Conservation (phyloP, 2,329 filamentous ascomycete genomes). For the Gnomoniopsis smithogilvyi region DNA sequence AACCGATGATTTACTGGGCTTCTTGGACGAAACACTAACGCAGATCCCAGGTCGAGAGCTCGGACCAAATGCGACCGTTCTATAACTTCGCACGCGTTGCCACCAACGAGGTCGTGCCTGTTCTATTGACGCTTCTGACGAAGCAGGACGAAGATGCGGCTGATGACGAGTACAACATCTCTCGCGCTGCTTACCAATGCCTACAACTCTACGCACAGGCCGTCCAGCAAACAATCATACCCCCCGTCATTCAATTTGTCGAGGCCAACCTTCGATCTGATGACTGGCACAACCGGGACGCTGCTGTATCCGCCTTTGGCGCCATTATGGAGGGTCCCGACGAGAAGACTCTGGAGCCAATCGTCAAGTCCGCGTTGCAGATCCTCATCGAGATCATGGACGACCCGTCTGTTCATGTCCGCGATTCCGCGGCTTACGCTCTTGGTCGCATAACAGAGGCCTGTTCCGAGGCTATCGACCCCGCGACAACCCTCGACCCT, state of each 20-base stretch:
- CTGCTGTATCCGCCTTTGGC: slow-evolving; percentile 93
- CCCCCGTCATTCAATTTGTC: slow-evolving; percentile 84
- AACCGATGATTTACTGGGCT: neutral
- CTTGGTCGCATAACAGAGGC: slow-evolving; percentile 94
- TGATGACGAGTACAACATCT: slow-evolving; percentile 97
- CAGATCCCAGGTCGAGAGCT: slow-evolving; percentile 57
- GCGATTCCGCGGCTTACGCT: slow-evolving; percentile 93
- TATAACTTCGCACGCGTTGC: slow-evolving; percentile 96
- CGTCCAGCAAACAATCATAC: slow-evolving; percentile 79
- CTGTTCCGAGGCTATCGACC: slow-evolving; percentile 88
- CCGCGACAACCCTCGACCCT: slow-evolving; percentile 74
- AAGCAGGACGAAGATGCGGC: slow-evolving; percentile 97
- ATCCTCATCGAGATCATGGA: slow-evolving; percentile 92
- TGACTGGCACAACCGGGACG: slow-evolving; percentile 93
- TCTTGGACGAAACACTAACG: slow-evolving; percentile 9
- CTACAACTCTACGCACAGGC: slow-evolving; percentile 93
- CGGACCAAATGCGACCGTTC: slow-evolving; percentile 82
- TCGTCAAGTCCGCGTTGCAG: slow-evolving; percentile 92
- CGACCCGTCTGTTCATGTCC: slow-evolving; percentile 83
- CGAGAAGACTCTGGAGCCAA: slow-evolving; percentile 83
- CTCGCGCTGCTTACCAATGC: slow-evolving; percentile 93
- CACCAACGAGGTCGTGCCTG: slow-evolving; percentile 89
- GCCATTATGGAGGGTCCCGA: slow-evolving; percentile 99
- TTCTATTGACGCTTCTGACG: slow-evolving; percentile 81
- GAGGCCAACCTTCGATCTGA: slow-evolving; percentile 86